Evolutionary conservation across 495 filamentous ascomycete species (phyloP).

Genomic region (Hypoxylon intermedium): DNA sequence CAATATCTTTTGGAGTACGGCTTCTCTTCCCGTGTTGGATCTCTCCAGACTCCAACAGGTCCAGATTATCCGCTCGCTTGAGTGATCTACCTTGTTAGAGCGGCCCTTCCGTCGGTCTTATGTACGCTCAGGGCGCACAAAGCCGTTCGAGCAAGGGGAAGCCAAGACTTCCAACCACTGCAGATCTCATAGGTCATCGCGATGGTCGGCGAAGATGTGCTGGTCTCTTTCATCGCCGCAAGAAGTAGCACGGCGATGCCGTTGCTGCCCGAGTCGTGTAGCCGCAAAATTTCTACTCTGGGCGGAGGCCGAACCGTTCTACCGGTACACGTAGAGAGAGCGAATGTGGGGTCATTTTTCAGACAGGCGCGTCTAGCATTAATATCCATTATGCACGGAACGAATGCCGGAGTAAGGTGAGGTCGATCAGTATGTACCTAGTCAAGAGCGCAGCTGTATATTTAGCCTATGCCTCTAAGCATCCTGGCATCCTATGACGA

Average conservation of each 20-base stretch:
- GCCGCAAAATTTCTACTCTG: conserved; percentile 11
- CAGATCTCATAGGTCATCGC: background rate
- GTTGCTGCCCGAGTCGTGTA: background rate
- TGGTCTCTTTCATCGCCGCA: background rate
- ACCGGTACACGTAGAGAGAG: background rate
- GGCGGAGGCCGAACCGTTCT: background rate
- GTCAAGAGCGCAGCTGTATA: conserved; percentile 4
- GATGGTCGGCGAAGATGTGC: background rate
- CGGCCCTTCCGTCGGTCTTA: background rate
- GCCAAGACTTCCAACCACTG: background rate
- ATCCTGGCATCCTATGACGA: conserved; percentile 4
- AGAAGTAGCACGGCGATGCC: background rate
- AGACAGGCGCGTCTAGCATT: background rate
- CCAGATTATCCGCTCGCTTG: conserved; percentile 14
- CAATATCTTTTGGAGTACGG: background rate
- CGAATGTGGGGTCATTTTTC: background rate
- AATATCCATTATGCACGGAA: conserved; percentile 18
- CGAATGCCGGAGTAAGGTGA: conserved; percentile 1
- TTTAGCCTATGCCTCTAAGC: conserved; percentile 1
- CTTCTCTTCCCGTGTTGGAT: background rate
- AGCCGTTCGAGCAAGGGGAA: too few relatives aligned
- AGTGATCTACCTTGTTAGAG: background rate
- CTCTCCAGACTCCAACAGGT: background rate
- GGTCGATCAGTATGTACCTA: conserved; percentile 6
- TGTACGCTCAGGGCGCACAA: background rate